Evolutionary conservation across 352 stramenopile species (phyloP), one percentile per base, ranked within the genome.

Genomic region (Phytophthora vignae): DNA sequence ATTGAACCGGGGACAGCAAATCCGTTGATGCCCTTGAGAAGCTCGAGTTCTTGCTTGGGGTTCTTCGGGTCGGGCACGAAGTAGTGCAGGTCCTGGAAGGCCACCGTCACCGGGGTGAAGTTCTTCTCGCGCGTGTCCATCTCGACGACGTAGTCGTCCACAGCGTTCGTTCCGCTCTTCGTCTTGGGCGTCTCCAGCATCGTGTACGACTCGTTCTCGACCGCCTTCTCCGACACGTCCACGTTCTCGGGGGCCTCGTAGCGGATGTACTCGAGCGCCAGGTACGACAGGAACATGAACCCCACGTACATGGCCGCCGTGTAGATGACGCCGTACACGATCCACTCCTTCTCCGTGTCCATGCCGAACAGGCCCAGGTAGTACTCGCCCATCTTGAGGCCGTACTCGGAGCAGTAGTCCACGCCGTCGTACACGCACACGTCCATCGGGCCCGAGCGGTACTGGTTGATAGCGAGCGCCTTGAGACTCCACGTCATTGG

Each of bases 401-500:
- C 64, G 27, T 53, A 72, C 12, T 69, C 70, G 7, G 53, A 22
- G 44, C 77, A 84, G 49, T 82, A 87, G 21, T 74, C 56, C 40
- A 84, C 53, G 12, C 59, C 73, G 29, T 74, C 65, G 56, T 79
- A 85, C 9, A 68, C 65, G 19, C 77, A 82, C 17, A 76, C 60
- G 21, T 81, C 57, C 55, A 77, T 77, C 21, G 12, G 49, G 25
- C 40, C 53, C 44, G 66, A 68, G 38, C 69, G 68, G 66, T 84
- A 89, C 67, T 89, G 74, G 50, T 87, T 87, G 29, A 87, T 69
- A 33, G 64, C 60, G 7, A 87, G 64, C 8, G 77, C 74, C n/a
- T 73, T 75, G 52, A 84, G 74, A 29, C 64, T 73, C 77, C 79
- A 91, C 8, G 71, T 67, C 53, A 91, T 77, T 2, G 84, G 84